Base-by-base conservation (phyloP, 1,284 basidiomycete species). In the Neolentinus lepideus region DNA sequence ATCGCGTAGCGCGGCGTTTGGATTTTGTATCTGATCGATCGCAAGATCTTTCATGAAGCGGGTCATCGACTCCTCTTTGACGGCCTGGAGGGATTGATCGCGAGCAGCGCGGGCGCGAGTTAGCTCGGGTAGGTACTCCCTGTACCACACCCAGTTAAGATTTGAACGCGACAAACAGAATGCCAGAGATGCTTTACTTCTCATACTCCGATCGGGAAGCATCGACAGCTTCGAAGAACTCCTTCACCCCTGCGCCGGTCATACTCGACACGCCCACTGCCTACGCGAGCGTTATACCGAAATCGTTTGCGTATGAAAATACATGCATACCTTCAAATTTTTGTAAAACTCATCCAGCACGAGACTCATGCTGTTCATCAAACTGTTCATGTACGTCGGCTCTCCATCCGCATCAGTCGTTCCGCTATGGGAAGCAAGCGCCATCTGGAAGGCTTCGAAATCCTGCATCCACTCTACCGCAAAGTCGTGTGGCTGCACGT, bases 261-360 rank as follows among this genome's bases (percentile, higher is more conserved):
- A 94, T 81, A 46, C 96, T 96, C 12, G 93, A 96, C 9, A 99
- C 94, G 22, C 96, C 95, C 11, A 99, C 95, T 6, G 95, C 84
- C 93, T 95, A 63, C 21, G 43, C 19, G 9, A 43, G 22, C 19
- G 46, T 31, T 31, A 56, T 16, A 26, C 25, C n/a, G 22, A 38
- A 9, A 31, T 21, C 3, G 31, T 46, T 4, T 24, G 27, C 6
- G 36, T 25, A 25, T 6, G 35, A 31, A 56, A 26, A 14, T 36
- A 31, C 12, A 29, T 35, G 14, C 61, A 24, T 48, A 94, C 94
- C 75, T 91, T 91, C 50, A 99, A 75, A 64, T 97, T 91, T 71
- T 95, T 93, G 76, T 99, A 99, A 66, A 99, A 99, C 68, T 99
- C 97, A 67, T 99, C 97, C 56, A 99, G 74, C 6, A 99, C 95